Conservation (phyloP, 225 moss, liverwort and hornwort genomes). For the Ulota crispa region DNA sequence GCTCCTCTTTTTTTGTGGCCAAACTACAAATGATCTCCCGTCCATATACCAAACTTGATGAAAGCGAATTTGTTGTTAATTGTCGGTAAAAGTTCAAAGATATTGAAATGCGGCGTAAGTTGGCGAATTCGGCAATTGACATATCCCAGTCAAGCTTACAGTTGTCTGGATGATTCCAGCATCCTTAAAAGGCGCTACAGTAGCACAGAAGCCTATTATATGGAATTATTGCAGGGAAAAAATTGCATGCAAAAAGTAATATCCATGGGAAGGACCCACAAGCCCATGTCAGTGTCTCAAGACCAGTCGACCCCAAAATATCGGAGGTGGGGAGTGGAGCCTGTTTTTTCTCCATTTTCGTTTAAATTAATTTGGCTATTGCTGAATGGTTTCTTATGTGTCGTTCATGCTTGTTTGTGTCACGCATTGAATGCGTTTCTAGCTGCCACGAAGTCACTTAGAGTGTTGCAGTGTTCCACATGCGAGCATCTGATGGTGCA, state of each 20-base stretch:
- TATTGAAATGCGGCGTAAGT: not conserved
- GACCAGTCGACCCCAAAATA: not conserved
- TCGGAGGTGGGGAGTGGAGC: not conserved
- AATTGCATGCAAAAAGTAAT: not conserved
- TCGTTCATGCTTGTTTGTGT: not conserved
- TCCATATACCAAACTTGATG: not conserved
- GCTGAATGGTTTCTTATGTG: not conserved
- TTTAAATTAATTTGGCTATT: not conserved
- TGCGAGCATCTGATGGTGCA: constrained; percentile 13
- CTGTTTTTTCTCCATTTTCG: not conserved
- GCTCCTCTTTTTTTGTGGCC: too few relatives aligned
- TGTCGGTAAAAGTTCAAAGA: not conserved
- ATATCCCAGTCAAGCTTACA: not conserved
- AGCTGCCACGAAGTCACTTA: not conserved
- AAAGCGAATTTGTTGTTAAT: not conserved
- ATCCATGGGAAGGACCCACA: constrained; percentile 9
- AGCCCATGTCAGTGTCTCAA: not conserved
- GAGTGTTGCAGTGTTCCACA: constrained; percentile 4
- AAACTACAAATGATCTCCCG: not conserved
- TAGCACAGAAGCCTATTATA: not conserved
- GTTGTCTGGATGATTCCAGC: not conserved
- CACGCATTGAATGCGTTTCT: not conserved
- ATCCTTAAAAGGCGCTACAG: not conserved
- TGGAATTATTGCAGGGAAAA: not conserved
- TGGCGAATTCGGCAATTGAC: not conserved